Percentiles rank a stretch among this genome's conserved stretches.
These are phyloP conservation scores for Colletotrichum paranaense DNA, from an alignment of 2,329 filamentous ascomycete species.

Conservation along the genomic window DNA sequence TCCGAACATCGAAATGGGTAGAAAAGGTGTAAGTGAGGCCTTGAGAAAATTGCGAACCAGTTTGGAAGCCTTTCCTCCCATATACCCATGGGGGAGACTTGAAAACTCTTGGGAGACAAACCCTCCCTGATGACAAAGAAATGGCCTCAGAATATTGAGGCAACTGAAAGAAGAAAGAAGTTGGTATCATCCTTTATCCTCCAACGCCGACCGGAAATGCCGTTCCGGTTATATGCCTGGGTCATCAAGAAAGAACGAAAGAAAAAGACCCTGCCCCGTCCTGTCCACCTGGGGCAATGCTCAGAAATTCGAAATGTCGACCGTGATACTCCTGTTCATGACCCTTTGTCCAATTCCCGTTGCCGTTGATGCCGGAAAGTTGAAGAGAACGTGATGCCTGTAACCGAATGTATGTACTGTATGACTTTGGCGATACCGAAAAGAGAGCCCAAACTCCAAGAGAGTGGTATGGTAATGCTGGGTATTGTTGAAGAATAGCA, in stretches of 20 bases:
- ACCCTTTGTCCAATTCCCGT: conserved; percentile 30
- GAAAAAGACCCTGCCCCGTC: conserved; percentile 1
- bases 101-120: not conserved
- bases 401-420: conserved; percentile 12
- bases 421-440: not conserved
- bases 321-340: conserved; percentile 26
- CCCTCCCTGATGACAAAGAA: conserved; percentile 1
- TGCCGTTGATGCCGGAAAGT: conserved; percentile 26
- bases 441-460: conserved; percentile 3
- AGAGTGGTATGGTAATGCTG: not conserved
- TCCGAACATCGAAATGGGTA: not conserved
- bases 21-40: not conserved
- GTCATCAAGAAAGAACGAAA: conserved; percentile 6
- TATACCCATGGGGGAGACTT: not conserved
- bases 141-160: conserved; percentile 30
- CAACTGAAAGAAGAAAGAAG: conserved; percentile 22
- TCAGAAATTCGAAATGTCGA: conserved; percentile 9
- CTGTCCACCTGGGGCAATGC: not conserved
- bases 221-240: conserved; percentile 28
- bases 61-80: not conserved
- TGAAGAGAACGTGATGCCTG: conserved; percentile 26
- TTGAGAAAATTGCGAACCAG: not conserved
- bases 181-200: conserved; percentile 34
- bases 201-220: conserved; percentile 33
- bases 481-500: conserved; percentile 1